Evolutionary conservation across 164 flowering plant species (phyloP).

Genomic region (Hamamelis virginiana): DNA sequence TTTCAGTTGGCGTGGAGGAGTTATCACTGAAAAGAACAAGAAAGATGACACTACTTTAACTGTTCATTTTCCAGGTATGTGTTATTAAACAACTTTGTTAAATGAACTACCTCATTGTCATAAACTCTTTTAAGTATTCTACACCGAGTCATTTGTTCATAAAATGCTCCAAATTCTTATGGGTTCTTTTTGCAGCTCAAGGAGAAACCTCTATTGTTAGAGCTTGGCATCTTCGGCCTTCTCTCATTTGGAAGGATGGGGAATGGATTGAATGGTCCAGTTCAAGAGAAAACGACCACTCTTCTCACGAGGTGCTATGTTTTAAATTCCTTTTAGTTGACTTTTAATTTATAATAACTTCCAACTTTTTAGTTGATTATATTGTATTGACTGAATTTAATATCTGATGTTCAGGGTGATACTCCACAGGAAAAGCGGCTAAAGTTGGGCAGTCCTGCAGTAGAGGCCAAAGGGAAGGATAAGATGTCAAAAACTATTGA

Average conservation of each 20-base stretch:
- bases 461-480: constrained; percentile 44
- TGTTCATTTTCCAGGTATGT: constrained; percentile 73
- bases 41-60: constrained; percentile 68
- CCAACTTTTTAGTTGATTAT: background rate
- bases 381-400: background rate
- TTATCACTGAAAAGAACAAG: constrained; percentile 61
- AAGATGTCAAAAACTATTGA: constrained; percentile 25
- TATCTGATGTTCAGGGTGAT: constrained; percentile 53
- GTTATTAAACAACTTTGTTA: background rate
- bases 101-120: background rate
- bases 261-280: constrained; percentile 73
- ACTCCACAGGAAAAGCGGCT: constrained; percentile 68
- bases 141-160: background rate
- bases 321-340: background rate
- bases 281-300: constrained; percentile 22
- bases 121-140: background rate
- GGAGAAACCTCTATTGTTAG: constrained; percentile 61
- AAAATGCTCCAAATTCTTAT: background rate
- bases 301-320: constrained; percentile 47
- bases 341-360: background rate
- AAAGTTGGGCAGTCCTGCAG: constrained; percentile 42
- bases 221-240: constrained; percentile 84
- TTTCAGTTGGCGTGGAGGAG: constrained; percentile 93
- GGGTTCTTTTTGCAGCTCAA: constrained; percentile 47
- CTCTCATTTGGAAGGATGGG: constrained; percentile 79